Conservation (phyloP, 2,329 filamentous ascomycete species). For the Pleoardoris graminearum region DNA sequence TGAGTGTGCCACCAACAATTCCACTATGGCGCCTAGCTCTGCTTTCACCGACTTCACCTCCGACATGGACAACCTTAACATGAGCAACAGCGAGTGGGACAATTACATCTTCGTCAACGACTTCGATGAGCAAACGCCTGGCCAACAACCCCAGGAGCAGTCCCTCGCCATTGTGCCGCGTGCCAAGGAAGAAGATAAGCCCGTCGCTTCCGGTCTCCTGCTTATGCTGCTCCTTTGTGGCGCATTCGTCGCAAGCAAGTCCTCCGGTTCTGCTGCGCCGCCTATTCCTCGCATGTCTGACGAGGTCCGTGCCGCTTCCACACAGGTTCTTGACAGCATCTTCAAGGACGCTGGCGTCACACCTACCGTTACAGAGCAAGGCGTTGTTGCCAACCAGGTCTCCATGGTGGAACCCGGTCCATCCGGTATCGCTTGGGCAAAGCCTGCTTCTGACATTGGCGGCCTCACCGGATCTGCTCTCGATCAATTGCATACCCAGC, state of each 20-base stretch:
- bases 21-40: conserved; percentile 58
- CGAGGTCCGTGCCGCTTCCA: conserved; percentile 77
- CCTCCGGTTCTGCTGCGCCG: conserved; percentile 68
- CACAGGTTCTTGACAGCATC: conserved; percentile 76
- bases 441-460: conserved; percentile 43
- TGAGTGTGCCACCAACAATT: conserved; percentile 57
- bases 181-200: conserved; percentile 55
- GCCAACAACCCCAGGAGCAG: conserved; percentile 43
- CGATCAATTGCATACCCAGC: conserved; percentile 49
- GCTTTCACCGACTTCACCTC: conserved; percentile 73
- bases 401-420: conserved; percentile 44
- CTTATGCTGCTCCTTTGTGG: conserved; percentile 96
- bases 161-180: conserved; percentile 48
- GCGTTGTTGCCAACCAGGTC: conserved; percentile 58
- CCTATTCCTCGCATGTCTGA: conserved; percentile 78
- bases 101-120: conserved; percentile 77
- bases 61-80: conserved; percentile 81
- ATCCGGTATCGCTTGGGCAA: conserved; percentile 44
- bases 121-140: conserved; percentile 56
- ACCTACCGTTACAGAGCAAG: conserved; percentile 42
- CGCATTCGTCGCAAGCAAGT: conserved; percentile 91
- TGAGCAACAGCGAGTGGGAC: conserved; percentile 79
- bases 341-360: conserved; percentile 76
- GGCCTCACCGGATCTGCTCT: conserved; percentile 42
- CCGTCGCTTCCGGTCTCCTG: conserved; percentile 79